phyloP scores from a whole-genome alignment of 305 asterid genomes.

The Fraxinus nigra region DNA sequence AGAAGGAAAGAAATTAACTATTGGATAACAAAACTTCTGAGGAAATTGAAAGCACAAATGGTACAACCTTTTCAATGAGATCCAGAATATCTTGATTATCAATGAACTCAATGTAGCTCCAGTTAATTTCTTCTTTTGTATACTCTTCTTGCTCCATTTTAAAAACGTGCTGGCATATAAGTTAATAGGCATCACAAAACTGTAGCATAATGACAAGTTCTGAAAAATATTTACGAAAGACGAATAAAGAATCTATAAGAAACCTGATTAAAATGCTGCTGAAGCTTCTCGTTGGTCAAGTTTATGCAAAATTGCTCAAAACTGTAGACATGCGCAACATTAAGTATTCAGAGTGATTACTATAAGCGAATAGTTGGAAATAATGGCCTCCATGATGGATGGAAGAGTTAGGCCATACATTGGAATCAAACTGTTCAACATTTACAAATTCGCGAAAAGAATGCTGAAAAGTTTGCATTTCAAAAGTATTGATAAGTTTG shows the following conservation, averaged over 20 bases:
- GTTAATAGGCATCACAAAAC: slow-evolving; percentile 23
- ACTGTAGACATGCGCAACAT: slow-evolving; percentile 34
- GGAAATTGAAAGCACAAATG: slow-evolving; percentile 11
- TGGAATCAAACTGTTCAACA: slow-evolving; percentile 1
- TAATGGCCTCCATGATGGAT: slow-evolving; percentile 19
- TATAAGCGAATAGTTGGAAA: slow-evolving; percentile 8
- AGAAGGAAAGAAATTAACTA: background rate
- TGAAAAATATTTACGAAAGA: background rate
- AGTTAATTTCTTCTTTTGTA: slow-evolving; percentile 93
- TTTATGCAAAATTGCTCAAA: slow-evolving; percentile 59
- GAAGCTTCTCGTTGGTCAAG: slow-evolving; percentile 61
- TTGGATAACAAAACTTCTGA: background rate
- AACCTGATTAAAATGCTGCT: slow-evolving; percentile 93
- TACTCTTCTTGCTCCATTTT: slow-evolving; percentile 99
- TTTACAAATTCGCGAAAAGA: background rate
- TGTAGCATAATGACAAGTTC: slow-evolving; percentile 10
- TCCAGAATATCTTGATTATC: slow-evolving; percentile 91
- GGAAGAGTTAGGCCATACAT: slow-evolving; percentile 18
- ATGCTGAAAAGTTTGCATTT: background rate
- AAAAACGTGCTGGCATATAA: slow-evolving; percentile 82
- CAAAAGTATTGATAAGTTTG: background rate
- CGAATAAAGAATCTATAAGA: slow-evolving; percentile 1
- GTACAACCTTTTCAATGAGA: slow-evolving; percentile 79
- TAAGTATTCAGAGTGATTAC: slow-evolving; percentile 15
- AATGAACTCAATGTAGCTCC: slow-evolving; percentile 99